A percentile compares a stretch with the other conserved stretches of the same genome.
These are phyloP conservation scores for Groenewaldozyma tartarivorans DNA, from an alignment of 805 yeast genomes.

Conservation along the genomic window DNA sequence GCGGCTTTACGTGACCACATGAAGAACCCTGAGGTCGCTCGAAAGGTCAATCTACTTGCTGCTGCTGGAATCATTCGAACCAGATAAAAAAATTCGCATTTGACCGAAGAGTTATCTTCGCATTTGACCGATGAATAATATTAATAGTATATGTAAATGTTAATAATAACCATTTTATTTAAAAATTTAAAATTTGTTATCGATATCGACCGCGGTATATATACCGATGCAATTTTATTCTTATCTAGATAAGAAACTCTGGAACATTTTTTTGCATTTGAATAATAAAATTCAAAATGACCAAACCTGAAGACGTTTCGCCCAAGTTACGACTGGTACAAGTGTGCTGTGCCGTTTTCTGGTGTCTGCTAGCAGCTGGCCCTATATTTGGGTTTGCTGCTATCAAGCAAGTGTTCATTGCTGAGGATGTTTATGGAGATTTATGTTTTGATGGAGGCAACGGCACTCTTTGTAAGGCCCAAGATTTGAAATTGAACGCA, in stretches of 20 bases:
- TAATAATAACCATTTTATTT: no score
- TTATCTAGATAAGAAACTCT: no score
- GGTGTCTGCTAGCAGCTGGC: slow-evolving; percentile 92
- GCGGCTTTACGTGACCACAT: slow-evolving; percentile 96
- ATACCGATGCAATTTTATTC: no score
- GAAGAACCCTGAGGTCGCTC: slow-evolving; percentile 88
- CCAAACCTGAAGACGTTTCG: slow-evolving; percentile 1
- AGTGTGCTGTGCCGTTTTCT: slow-evolving; percentile 60
- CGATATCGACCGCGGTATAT: no score
- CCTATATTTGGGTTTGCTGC: slow-evolving; percentile 96
- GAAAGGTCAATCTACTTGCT: slow-evolving; percentile 78
- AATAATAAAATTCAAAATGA: no score
- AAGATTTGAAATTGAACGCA: slow-evolving; percentile 71
- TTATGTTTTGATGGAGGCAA: slow-evolving; percentile 36
- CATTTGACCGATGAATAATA: no score
- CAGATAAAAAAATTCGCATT: slow-evolving; percentile 38
- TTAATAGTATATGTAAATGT: no score
- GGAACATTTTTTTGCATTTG: no score
- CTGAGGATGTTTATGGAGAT: slow-evolving; percentile 66
- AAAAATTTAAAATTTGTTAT: no score
- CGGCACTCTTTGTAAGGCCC: slow-evolving; percentile 46
- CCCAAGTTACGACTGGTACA: slow-evolving; percentile 30
- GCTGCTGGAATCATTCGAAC: slow-evolving; percentile 97
- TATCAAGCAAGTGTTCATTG: slow-evolving; percentile 67
- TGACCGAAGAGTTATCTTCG: no score